These are phyloP conservation scores for Cichorium intybus DNA, from an alignment of 140 eudicot genomes.

Conservation along the genomic window DNA sequence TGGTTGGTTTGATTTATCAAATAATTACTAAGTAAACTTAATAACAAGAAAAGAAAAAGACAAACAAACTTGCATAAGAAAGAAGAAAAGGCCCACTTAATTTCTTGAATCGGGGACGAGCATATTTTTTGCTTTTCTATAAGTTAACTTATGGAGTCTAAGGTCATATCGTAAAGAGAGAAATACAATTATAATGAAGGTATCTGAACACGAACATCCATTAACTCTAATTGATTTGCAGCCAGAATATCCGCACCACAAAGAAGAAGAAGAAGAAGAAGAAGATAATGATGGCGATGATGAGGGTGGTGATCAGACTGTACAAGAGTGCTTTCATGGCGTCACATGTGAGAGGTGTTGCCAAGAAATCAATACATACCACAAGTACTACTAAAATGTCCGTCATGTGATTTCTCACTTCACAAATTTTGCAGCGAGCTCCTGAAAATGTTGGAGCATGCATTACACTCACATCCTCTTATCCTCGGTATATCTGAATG, in stretches of 20 bases:
- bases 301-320: not conserved
- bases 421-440: slow-evolving; percentile 18
- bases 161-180: too few species aligned
- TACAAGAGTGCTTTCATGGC: not conserved
- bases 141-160: too few species aligned
- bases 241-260: not conserved
- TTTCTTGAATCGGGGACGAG: too few species aligned
- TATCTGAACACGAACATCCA: slow-evolving; percentile 12
- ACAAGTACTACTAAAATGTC: slow-evolving; percentile 11
- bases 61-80: too few species aligned
- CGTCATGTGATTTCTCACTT: slow-evolving; percentile 12
- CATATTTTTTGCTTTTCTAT: too few species aligned
- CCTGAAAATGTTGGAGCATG: not conserved
- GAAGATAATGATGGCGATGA: not conserved
- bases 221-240: slow-evolving; percentile 16
- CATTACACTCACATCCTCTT: not conserved
- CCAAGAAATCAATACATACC: not conserved
- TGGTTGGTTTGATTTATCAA: too few species aligned
- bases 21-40: too few species aligned
- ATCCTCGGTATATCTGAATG: not conserved
- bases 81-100: too few species aligned
- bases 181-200: not conserved
- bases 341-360: not conserved
- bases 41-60: too few species aligned
- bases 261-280: not conserved